Evolutionary conservation across 495 filamentous ascomycete species (phyloP), one percentile per base, ranked within the genome.

Genomic region (Lindgomyces ingoldianus): DNA sequence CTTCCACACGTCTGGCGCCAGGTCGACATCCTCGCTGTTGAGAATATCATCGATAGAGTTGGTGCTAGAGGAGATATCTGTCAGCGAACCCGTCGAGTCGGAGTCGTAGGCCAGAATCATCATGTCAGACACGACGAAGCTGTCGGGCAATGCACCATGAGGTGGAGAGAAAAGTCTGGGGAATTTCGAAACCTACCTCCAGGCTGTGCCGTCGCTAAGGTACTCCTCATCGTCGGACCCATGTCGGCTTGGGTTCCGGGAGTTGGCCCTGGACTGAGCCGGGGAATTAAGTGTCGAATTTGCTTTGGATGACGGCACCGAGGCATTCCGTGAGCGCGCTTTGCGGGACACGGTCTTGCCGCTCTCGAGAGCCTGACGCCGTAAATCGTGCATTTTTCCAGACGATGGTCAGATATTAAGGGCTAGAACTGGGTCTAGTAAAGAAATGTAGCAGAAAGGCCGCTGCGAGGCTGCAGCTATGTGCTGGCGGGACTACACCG

Each of bases 311-410:
- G 81, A 84, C 27, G 84, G 80, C 16, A 82, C 81, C 1, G 90
- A 90, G 11, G 85, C 84, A 48, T 85, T 82, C 50, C 84, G 82
- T 14, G 89, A 90, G 51, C 85, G 87, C 6, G 92, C 92, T 77
- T 96, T 96, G 72, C 88, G 86, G 36, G 94, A 97, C 51, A 94
- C 81, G 36, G 93, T 98, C 80, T 98, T 98, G 73, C 87, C 86
- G 78, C 87, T 90, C 79, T 93, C 89, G 24, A 90, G 81, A 33
- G 89, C 91, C 74, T 90, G 90, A 72, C 93, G 87, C 70, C 90
- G 84, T 56, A 97, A 83, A 70, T 91, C 87, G 73, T 81, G 87
- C 89, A 91, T 92, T 41, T 67, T 81, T 67, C 33, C 33, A 44
- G 52, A 51, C 49, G 25, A 47, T 47, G 53, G 21, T 36, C 16